Conservation (phyloP, 495 filamentous ascomycete species). For the Pseudevernia furfuracea region DNA sequence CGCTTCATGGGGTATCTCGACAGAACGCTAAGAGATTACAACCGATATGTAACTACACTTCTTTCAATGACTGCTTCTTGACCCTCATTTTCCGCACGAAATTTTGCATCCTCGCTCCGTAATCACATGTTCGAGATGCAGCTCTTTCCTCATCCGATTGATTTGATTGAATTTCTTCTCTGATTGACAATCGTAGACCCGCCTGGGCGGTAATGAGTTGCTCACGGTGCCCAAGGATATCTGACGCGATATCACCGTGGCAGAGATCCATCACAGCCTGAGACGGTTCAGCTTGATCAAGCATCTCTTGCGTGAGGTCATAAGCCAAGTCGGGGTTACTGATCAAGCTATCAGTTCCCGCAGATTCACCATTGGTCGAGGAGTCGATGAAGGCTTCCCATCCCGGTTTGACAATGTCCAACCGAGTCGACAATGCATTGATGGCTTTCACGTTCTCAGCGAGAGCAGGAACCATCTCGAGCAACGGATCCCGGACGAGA, state of each 20-base stretch:
- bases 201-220: conserved; percentile 33
- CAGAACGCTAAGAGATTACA: background rate
- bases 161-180: conserved; percentile 38
- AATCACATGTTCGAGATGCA: conserved; percentile 41
- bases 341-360: conserved; percentile 4
- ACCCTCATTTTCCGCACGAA: conserved; percentile 36
- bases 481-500: conserved; percentile 46
- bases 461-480: conserved; percentile 36
- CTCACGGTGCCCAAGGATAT: conserved; percentile 29
- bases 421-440: conserved; percentile 31
- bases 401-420: conserved; percentile 28
- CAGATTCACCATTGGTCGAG: background rate
- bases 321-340: conserved; percentile 32
- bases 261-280: conserved; percentile 21
- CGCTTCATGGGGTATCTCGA: background rate
- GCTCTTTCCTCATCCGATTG: conserved; percentile 41
- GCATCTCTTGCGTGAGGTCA: conserved; percentile 30
- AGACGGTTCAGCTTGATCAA: conserved; percentile 31
- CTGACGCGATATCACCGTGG: conserved; percentile 23
- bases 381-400: conserved; percentile 25
- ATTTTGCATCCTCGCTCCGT: conserved; percentile 39
- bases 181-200: conserved; percentile 35
- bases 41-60: background rate
- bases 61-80: conserved; percentile 7
- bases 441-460: conserved; percentile 41